A percentile compares a stretch with the other conserved stretches of the same genome.
phyloP scores from a whole-genome alignment of 257 asterid species.

The Plantago ovata region DNA sequence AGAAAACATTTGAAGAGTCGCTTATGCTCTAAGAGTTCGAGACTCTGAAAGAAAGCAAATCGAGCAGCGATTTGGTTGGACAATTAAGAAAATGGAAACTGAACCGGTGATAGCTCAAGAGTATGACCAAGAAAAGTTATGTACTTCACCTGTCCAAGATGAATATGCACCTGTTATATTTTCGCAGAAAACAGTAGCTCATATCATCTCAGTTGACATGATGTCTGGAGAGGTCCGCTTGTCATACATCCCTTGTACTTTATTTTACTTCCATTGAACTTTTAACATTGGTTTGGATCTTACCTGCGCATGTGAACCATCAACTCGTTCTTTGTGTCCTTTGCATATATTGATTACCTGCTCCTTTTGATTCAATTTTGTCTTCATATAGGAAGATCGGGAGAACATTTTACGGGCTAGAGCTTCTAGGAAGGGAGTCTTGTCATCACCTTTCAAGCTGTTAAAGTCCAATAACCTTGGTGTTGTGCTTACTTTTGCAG shows the following conservation, averaged over 20 bases:
- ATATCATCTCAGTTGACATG: conserved; percentile 76
- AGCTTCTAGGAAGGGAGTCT: conserved; percentile 77
- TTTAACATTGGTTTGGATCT: neutral
- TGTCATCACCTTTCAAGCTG: conserved; percentile 75
- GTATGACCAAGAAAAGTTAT: conserved; percentile 57
- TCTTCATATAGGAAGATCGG: conserved; percentile 58
- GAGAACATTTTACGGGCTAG: conserved; percentile 82
- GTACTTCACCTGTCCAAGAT: conserved; percentile 62
- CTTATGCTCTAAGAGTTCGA: conserved; percentile 72
- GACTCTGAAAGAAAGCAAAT: conserved; percentile 50
- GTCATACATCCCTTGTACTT: neutral
- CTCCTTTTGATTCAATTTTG: conserved; percentile 5
- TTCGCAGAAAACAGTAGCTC: conserved; percentile 73
- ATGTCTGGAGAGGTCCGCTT: conserved; percentile 69
- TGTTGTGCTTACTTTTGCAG: conserved; percentile 83
- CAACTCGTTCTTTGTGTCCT: neutral
- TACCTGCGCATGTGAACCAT: neutral
- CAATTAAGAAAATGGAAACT: conserved; percentile 71
- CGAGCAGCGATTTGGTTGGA: conserved; percentile 73
- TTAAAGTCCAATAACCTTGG: conserved; percentile 76
- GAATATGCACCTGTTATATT: conserved; percentile 83
- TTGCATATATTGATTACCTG: too few species aligned
- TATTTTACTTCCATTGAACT: neutral
- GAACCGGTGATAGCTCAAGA: conserved; percentile 67
- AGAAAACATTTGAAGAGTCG: conserved; percentile 79